Percentiles rank a stretch among this genome's conserved stretches.
phyloP scores from a whole-genome alignment of 192 early-diverging fungal genomes.

The Podila clonocystis region DNA sequence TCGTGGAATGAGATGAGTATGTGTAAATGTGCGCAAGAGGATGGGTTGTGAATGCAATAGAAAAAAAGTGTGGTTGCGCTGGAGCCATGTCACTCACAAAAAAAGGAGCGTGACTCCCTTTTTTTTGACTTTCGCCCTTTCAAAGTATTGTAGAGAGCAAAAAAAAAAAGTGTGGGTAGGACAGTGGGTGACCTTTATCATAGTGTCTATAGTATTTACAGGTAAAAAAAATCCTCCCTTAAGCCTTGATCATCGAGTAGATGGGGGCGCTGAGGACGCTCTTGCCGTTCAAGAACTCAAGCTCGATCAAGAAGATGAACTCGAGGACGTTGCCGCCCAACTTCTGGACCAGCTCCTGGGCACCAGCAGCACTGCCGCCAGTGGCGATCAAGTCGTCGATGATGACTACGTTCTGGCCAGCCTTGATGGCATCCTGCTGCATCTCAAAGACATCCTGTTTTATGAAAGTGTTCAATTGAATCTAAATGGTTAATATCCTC shows the following conservation, averaged over 20 bases:
- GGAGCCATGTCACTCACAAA: no score
- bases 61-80: no score
- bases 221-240: not conserved
- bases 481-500: not conserved
- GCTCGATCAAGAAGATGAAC: constrained; percentile 94
- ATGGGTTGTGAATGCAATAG: no score
- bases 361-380: constrained; percentile 86
- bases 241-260: constrained; percentile 84
- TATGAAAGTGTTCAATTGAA: not conserved
- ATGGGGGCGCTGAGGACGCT: constrained; percentile 83
- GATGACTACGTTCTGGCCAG: constrained; percentile 88
- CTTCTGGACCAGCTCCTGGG: constrained; percentile 83
- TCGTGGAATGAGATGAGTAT: not conserved
- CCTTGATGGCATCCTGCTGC: constrained; percentile 79
- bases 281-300: constrained; percentile 85
- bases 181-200: not conserved
- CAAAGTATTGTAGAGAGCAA: not conserved
- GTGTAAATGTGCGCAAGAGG: not conserved
- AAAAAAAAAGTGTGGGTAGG: not conserved
- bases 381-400: constrained; percentile 98
- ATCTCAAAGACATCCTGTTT: constrained; percentile 93
- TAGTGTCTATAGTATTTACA: no score
- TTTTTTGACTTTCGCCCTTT: no score
- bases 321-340: constrained; percentile 78
- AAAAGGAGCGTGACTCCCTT: no score